phyloP scores from a whole-genome alignment of 164 flowering plant genomes.

The Magnolia sinica region DNA sequence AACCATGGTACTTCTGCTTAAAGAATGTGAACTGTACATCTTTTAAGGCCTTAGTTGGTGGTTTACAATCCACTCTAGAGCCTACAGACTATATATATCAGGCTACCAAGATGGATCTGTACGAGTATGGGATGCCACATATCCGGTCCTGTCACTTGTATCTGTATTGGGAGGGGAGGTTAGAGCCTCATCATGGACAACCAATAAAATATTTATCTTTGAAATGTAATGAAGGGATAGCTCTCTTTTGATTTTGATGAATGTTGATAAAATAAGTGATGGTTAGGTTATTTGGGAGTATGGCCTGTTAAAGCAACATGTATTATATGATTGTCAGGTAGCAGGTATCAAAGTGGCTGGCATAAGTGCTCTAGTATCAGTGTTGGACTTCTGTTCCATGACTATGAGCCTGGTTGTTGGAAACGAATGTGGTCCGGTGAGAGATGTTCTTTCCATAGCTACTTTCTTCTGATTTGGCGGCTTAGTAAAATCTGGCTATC shows the following conservation, averaged over 20 bases:
- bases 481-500: neutral
- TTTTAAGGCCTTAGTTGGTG: no score
- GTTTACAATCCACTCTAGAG: no score
- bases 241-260: neutral
- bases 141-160: conserved; percentile 53
- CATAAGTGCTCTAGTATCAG: conserved; percentile 52
- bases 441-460: conserved; percentile 19
- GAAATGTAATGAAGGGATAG: neutral
- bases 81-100: conserved; percentile 42
- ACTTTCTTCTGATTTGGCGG: neutral
- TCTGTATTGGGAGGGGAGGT: conserved; percentile 57
- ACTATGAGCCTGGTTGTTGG: conserved; percentile 67
- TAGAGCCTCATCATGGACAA: conserved; percentile 17
- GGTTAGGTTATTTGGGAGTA: neutral
- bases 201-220: neutral
- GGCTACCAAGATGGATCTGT: conserved; percentile 89
- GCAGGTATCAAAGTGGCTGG: conserved; percentile 44
- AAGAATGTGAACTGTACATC: no score
- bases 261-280: neutral
- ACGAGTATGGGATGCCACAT: conserved; percentile 78
- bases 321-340: conserved; percentile 40
- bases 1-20: no score
- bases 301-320: conserved; percentile 1
- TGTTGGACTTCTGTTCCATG: conserved; percentile 53
- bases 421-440: conserved; percentile 77